These are phyloP conservation scores for Lactarius indigo DNA, from an alignment of 768 basidiomycete species.

Conservation along the genomic window DNA sequence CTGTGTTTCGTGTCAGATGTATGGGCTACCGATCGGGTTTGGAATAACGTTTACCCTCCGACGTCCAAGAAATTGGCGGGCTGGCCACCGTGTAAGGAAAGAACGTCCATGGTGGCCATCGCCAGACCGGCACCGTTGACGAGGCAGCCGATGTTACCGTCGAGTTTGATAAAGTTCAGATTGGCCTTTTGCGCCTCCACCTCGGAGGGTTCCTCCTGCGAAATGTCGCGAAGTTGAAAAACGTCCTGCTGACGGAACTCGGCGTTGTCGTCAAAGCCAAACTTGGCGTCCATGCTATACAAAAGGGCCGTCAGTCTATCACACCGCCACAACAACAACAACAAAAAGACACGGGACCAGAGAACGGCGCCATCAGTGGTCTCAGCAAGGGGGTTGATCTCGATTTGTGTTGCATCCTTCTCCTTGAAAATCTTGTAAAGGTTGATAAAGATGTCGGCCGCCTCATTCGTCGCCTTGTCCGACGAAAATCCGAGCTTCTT, in stretches of 20 bases:
- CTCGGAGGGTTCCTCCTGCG: conserved; percentile 96
- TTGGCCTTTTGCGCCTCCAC: conserved; percentile 96
- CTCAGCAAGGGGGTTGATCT: conserved; percentile 97
- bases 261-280: conserved; percentile 99
- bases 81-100: conserved; percentile 91
- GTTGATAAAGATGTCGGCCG: conserved; percentile 90
- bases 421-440: conserved; percentile 97
- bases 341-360: conserved; percentile 59
- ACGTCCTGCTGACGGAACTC: conserved; percentile 95
- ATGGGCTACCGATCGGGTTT: conserved; percentile 6
- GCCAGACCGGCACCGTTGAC: conserved; percentile 98
- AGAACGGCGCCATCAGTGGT: conserved; percentile 88
- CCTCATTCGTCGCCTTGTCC: conserved; percentile 68
- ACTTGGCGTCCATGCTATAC: conserved; percentile 97
- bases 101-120: conserved; percentile 99
- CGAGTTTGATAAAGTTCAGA: conserved; percentile 98
- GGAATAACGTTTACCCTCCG: conserved; percentile 62
- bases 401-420: conserved; percentile 98
- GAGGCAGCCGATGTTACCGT: conserved; percentile 94
- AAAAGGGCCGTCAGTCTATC: conserved; percentile 8
- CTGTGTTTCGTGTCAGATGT: conserved; percentile 35
- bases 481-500: conserved; percentile 85
- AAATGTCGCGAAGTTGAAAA: conserved; percentile 83
- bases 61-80: conserved; percentile 99
- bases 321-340: background rate